Evolutionary conservation across 2,329 filamentous ascomycete genomes (phyloP).

Genomic region (Leptographium radiaticola): DNA sequence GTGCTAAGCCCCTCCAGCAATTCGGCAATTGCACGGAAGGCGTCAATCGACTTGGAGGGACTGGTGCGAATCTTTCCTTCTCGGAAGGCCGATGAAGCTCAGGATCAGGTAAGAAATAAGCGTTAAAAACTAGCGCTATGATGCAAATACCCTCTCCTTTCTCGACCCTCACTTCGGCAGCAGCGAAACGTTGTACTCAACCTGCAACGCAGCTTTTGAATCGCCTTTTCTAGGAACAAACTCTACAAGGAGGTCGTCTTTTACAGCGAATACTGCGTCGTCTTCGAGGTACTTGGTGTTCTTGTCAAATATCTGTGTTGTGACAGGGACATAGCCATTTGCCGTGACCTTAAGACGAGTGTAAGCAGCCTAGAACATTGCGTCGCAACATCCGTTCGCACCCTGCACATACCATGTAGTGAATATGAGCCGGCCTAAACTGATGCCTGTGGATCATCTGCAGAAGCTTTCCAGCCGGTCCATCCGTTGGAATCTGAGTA

Average conservation of each 20-base stretch:
- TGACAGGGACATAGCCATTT: slow-evolving; percentile 52
- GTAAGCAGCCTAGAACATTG: no score
- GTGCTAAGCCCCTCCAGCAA: no score
- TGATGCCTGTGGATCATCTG: slow-evolving; percentile 22
- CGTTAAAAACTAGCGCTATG: no score
- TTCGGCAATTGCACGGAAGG: no score
- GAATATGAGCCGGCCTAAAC: slow-evolving; percentile 25
- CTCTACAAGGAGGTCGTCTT: slow-evolving; percentile 22
- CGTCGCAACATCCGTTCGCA: not conserved
- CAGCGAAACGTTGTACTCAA: slow-evolving; percentile 19
- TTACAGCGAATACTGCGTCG: slow-evolving; percentile 28
- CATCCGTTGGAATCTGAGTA: slow-evolving; percentile 5
- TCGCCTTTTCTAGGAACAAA: slow-evolving; percentile 19
- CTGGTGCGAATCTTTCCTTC: no score
- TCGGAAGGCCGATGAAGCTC: no score
- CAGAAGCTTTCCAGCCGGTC: slow-evolving; percentile 19
- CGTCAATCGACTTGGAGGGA: no score
- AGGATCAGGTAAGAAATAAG: no score
- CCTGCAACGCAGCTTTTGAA: slow-evolving; percentile 17
- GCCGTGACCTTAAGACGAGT: slow-evolving; percentile 24
- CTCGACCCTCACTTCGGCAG: no score
- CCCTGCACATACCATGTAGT: slow-evolving; percentile 18
- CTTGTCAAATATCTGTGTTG: slow-evolving; percentile 56
- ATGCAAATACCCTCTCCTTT: no score
- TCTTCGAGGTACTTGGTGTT: slow-evolving; percentile 42